Evolutionary conservation across 768 basidiomycete genomes (phyloP).

Genomic region (Russula olivacea): DNA sequence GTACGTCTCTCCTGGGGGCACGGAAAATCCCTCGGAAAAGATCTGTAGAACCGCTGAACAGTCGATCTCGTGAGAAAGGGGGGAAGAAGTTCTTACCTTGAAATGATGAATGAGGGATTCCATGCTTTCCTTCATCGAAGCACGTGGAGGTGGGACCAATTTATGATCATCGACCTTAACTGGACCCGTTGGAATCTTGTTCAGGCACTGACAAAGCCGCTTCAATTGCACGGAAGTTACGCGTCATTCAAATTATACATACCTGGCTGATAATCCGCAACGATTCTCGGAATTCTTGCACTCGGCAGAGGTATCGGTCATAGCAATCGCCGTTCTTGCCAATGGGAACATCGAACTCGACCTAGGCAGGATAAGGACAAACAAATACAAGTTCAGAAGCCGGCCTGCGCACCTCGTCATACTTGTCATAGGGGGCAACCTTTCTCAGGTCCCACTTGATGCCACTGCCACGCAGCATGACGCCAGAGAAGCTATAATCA

Average conservation of each 20-base stretch:
- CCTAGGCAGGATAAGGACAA: slow-evolving; percentile 39
- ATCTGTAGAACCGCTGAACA: slow-evolving; percentile 44
- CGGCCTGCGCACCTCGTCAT: slow-evolving; percentile 59
- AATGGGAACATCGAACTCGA: slow-evolving; percentile 96
- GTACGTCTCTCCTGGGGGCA: slow-evolving; percentile 95
- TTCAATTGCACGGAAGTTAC: not conserved
- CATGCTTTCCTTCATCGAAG: slow-evolving; percentile 99
- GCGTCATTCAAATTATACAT: slow-evolving; percentile 18
- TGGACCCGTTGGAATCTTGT: slow-evolving; percentile 92
- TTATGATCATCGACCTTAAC: slow-evolving; percentile 98
- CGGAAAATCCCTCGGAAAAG: slow-evolving; percentile 94
- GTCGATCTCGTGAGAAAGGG: not conserved
- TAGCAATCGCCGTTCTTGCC: slow-evolving; percentile 97
- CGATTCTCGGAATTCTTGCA: slow-evolving; percentile 97
- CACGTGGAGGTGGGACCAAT: slow-evolving; percentile 91
- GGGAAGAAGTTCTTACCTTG: slow-evolving; percentile 49
- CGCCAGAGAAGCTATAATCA: slow-evolving; percentile 91
- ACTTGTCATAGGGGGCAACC: slow-evolving; percentile 91
- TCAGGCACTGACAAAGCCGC: slow-evolving; percentile 60
- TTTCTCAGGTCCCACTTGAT: slow-evolving; percentile 94
- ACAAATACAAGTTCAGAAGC: slow-evolving; percentile 16
- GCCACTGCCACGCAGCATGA: slow-evolving; percentile 94
- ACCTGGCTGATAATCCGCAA: slow-evolving; percentile 81
- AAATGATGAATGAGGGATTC: slow-evolving; percentile 98
- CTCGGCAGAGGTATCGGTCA: slow-evolving; percentile 94